Evolutionary conservation across 441 rosid genomes (phyloP).

Genomic region (Erysimum cheiri): DNA sequence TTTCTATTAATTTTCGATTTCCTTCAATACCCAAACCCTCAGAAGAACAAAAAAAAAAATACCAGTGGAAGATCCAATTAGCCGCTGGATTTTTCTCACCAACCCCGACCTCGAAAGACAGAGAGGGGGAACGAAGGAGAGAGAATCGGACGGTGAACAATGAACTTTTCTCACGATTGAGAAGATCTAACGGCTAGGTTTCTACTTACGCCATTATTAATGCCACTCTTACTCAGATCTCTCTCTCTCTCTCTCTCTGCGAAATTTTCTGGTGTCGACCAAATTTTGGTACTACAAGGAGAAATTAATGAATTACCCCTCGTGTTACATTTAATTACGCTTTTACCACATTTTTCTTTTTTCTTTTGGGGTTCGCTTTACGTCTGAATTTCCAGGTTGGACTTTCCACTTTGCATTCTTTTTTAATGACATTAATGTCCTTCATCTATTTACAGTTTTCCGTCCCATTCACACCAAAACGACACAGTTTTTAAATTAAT

Average conservation of each 20-base stretch:
- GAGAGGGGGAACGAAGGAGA: conserved; percentile 8
- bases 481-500: not conserved
- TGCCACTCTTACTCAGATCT: conserved; percentile 49
- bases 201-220: conserved; percentile 40
- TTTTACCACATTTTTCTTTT: conserved; percentile 23
- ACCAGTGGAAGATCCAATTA: conserved; percentile 41
- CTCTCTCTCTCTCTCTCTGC: conserved; percentile 33
- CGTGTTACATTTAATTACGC: conserved; percentile 25
- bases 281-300: conserved; percentile 31
- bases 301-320: conserved; percentile 17
- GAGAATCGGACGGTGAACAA: conserved; percentile 42
- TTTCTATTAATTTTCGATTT: conserved; percentile 18
- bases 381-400: conserved; percentile 44
- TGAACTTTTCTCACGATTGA: conserved; percentile 19
- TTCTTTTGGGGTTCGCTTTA: conserved; percentile 11
- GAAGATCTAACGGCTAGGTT: conserved; percentile 54
- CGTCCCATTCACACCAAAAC: not conserved
- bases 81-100: conserved; percentile 36
- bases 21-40: conserved; percentile 34
- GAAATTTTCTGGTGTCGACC: conserved; percentile 24
- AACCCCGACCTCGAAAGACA: conserved; percentile 25
- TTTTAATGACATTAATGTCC: conserved; percentile 21
- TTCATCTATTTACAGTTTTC: not conserved
- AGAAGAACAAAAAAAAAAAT: not conserved
- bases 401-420: conserved; percentile 27